These are phyloP conservation scores for Trifolium dubium DNA, from an alignment of 306 rosid species.

Conservation along the genomic window DNA sequence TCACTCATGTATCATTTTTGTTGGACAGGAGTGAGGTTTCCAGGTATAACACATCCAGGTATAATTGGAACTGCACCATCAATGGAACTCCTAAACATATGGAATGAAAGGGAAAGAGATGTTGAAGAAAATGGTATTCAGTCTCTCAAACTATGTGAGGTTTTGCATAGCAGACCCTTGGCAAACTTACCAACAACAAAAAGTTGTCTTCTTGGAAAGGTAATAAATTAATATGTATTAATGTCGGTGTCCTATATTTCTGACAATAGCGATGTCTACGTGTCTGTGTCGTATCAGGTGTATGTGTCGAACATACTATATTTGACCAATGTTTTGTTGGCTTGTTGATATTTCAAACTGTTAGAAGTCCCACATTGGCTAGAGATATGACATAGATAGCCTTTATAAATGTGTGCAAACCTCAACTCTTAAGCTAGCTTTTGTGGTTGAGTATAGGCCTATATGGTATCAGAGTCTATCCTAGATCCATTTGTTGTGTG, in stretches of 20 bases:
- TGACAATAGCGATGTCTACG: neutral
- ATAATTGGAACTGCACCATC: slow-evolving; percentile 94
- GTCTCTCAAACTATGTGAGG: slow-evolving; percentile 78
- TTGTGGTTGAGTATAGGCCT: too few relatives aligned
- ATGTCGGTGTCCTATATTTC: neutral
- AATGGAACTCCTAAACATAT: slow-evolving; percentile 74
- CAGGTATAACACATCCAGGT: slow-evolving; percentile 91
- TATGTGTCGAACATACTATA: neutral
- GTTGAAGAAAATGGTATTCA: slow-evolving; percentile 65
- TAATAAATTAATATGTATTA: slow-evolving; percentile 26
- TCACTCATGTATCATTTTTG: slow-evolving; percentile 9
- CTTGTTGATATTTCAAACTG: too few relatives aligned
- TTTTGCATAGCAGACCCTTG: slow-evolving; percentile 83
- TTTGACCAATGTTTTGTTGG: slow-evolving; percentile 2
- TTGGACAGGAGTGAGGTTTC: slow-evolving; percentile 82
- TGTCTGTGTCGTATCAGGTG: too few relatives aligned
- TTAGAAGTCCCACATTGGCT: too few relatives aligned
- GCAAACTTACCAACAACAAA: slow-evolving; percentile 77
- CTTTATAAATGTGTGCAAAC: too few relatives aligned
- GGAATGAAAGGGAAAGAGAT: slow-evolving; percentile 81
- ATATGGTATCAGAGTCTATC: too few relatives aligned
- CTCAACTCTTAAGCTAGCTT: too few relatives aligned
- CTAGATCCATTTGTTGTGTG: too few relatives aligned
- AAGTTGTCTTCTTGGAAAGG: slow-evolving; percentile 83
- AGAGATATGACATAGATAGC: too few relatives aligned